These are phyloP conservation scores for Mycena galericulata DNA, from an alignment of 768 basidiomycete species.

Conservation along the genomic window DNA sequence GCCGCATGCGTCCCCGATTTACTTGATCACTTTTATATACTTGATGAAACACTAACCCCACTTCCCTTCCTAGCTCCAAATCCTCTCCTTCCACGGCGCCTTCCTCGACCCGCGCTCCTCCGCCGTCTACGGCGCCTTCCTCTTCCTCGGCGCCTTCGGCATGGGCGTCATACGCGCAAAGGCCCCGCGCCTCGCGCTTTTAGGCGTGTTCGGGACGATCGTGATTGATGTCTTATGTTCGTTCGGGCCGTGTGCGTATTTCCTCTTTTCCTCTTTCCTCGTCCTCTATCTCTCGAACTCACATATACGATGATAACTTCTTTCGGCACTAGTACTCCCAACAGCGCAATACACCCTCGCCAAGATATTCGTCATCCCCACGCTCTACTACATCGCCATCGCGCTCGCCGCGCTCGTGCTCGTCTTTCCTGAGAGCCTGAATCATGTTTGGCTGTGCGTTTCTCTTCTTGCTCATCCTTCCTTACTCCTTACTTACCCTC, in stretches of 20 bases:
- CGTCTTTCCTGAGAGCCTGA: slow-evolving; percentile 59
- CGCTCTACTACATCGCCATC: slow-evolving; percentile 54
- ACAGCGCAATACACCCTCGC: slow-evolving; percentile 54
- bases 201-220: slow-evolving; percentile 59
- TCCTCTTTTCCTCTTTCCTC: neutral
- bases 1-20: too few species aligned
- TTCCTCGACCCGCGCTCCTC: slow-evolving; percentile 59
- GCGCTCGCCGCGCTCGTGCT: slow-evolving; percentile 52
- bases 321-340: slow-evolving; percentile 49
- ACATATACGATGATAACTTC: too few species aligned
- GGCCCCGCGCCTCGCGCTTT: slow-evolving; percentile 52
- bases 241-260: slow-evolving; percentile 26
- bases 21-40: too few species aligned
- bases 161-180: slow-evolving; percentile 53
- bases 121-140: slow-evolving; percentile 57
- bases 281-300: too few species aligned
- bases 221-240: slow-evolving; percentile 53
- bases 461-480: neutral
- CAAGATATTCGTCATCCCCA: slow-evolving; percentile 54
- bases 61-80: too few species aligned
- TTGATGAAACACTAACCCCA: too few species aligned
- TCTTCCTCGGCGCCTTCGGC: slow-evolving; percentile 57
- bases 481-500: neutral
- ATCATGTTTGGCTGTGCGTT: slow-evolving; percentile 55
- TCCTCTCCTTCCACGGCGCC: slow-evolving; percentile 50